Evolutionary conservation across 2,329 filamentous ascomycete species (phyloP), one percentile per base, ranked within the genome.

Genomic region (Trichoderma citrinoviride): DNA sequence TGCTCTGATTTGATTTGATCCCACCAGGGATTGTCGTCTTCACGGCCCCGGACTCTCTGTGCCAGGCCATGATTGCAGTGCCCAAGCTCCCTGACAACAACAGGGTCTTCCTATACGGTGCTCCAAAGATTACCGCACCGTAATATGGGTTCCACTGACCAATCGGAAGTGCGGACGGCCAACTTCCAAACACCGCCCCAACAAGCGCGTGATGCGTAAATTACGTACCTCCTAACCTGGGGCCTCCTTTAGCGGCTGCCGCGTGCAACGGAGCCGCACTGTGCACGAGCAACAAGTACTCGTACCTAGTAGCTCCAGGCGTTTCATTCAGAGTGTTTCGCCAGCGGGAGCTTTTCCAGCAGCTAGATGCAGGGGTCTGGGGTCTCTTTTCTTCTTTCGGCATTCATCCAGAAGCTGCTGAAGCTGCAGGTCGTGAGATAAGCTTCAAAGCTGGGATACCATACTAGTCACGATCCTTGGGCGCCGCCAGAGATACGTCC

Each of bases 181-280:
- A n/a, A 37, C 40, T 54, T 33, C 50, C 63, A 61, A 54, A 23
- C 47, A 50, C 56, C 33, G 47, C 52, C 54, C 54, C 55, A 61
- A 50, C 47, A 65, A 52, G 55, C 63, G 55, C 63, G 63, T 65
- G 63, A 65, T 65, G 63, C 63, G 56, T 65, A 65, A 65, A 65
- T 65, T 65, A 65, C 63, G 63, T 65, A 65, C 29, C 63, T 58
- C 53, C 61, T 57, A 52, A 57, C 33, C 41, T 23, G 23, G 61
- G 53, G 44, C 29, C 41, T 52, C 56, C 33, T 55, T 65, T 61
- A 61, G 56, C 49, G 55, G 29, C 33, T 61, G 40, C 27, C 21
- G 52, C 15, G n/a, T 47, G 27, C 23, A 33, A 12, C 7, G 43
- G 33, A 6, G 10, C 8, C 8, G 50, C 21, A 61, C 63, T 61